Base-by-base conservation (phyloP, 116 monocot genomes). In the Cymodocea nodosa region DNA sequence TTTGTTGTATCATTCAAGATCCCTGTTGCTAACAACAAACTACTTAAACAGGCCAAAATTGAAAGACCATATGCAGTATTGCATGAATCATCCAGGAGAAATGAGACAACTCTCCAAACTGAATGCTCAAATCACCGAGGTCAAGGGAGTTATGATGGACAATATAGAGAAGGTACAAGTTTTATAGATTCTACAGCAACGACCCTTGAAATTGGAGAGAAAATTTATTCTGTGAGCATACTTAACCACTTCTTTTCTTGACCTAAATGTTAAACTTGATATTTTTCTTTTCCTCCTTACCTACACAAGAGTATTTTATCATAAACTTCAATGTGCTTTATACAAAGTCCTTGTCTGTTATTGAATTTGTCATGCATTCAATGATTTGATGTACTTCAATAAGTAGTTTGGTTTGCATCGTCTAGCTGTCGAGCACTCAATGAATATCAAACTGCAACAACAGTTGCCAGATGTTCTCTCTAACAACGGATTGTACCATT, bases 61-160 rank as follows among this genome's bases (percentile, higher is more conserved):
- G 51, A 91, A 84, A 73, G 91, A 97, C 52, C 87, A 91, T 60
- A 90, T 97, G 97, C 73, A 83, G 23, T 97, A 90, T 70, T 90
- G 85, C 65, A 73, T 82, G 25, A 78, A 69, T 66, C 85, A 97
- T 78, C 91, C 91, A 9, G 91, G 90, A 69, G 97, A 97, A 73
- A 83, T 97, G 71, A 77, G 79, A 60, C 88, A 85, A 69, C 64
- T 97, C 16, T 83, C 91, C 35, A 97, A 97, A 74, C 71, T 97
- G 78, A 90, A 83, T 76, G 76, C 88, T 70, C 97, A 97, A 52
- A 81, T 97, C 61, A 81, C 87, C 5, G 91, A 97, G 55, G 91
- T 97, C 63, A 97, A 91, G 73, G 97, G 87, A 81, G 85, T 97
- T 51, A 97, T 97, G 97, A 88, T 97, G 97, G 97, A 97, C 76